Percentiles rank a stretch among this genome's conserved stretches.
These are phyloP conservation scores for Rhizophagus prolifer DNA, from an alignment of 192 early-diverging fungal species.

Conservation along the genomic window DNA sequence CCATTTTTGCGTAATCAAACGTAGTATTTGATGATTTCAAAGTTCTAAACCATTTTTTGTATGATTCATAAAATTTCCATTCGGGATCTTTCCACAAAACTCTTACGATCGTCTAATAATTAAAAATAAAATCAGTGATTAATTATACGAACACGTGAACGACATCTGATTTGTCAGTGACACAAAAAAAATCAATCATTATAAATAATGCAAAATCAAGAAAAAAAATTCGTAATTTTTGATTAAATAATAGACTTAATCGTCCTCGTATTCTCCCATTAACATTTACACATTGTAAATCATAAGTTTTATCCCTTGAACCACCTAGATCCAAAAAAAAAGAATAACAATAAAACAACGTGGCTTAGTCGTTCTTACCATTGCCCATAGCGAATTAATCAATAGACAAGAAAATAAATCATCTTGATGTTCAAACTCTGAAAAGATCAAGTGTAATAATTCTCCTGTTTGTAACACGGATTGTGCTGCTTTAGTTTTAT, in stretches of 20 bases:
- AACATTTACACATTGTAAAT: background rate
- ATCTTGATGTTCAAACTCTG: constrained; percentile 15
- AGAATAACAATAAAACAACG: background rate
- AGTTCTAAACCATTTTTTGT: constrained; percentile 3
- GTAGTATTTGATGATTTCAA: background rate
- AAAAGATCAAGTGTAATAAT: constrained; percentile 5
- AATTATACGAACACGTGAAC: background rate
- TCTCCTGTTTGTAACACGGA: constrained; percentile 1
- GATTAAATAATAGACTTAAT: background rate
- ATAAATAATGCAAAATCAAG: background rate
- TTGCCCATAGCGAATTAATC: constrained; percentile 9
- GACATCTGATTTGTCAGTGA: background rate
- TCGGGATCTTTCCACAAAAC: background rate
- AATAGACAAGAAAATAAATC: constrained; percentile 13
- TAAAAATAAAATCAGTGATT: background rate
- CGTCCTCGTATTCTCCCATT: background rate
- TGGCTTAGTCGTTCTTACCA: background rate
- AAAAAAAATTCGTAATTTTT: background rate
- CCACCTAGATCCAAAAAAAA: background rate
- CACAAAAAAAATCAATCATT: too few relatives aligned
- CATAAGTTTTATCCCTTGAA: background rate
- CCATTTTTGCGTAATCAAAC: constrained; percentile 10
- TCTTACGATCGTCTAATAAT: background rate
- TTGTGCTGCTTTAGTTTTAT: constrained; percentile 15
- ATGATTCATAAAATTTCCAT: constrained; percentile 14